Conservation (phyloP, 306 rosid genomes). For the Corylus americana region DNA sequence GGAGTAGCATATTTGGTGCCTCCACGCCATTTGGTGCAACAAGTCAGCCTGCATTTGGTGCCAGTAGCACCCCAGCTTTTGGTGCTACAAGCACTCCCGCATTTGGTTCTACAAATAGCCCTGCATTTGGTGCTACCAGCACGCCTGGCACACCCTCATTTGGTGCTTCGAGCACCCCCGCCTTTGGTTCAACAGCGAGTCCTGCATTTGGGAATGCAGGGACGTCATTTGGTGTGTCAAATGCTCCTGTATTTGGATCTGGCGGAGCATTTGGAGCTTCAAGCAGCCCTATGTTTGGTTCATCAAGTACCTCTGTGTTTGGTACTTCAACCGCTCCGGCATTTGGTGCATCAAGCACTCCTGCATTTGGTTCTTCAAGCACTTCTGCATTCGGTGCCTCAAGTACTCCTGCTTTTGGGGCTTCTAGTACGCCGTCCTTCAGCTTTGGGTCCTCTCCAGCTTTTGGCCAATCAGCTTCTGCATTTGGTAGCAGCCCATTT, state of each 20-base stretch:
- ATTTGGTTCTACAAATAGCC: constrained; percentile 40
- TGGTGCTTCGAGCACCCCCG: constrained; percentile 38
- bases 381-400: constrained; percentile 65
- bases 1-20: constrained; percentile 81
- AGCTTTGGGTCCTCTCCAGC: constrained; percentile 58
- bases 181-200: constrained; percentile 70
- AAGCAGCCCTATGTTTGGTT: constrained; percentile 45
- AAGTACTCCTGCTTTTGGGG: constrained; percentile 70
- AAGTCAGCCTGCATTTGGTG: constrained; percentile 54
- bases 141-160: constrained; percentile 40
- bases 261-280: constrained; percentile 77
- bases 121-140: constrained; percentile 47
- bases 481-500: constrained; percentile 76
- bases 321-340: constrained; percentile 49
- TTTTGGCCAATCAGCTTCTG: constrained; percentile 76
- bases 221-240: constrained; percentile 58
- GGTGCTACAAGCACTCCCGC: constrained; percentile 45
- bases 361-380: constrained; percentile 57
- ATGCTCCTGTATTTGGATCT: constrained; percentile 64
- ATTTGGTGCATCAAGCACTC: constrained; percentile 50
- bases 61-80: constrained; percentile 38
- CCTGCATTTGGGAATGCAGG: constrained; percentile 70
- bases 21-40: constrained; percentile 81
- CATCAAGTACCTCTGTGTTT: constrained; percentile 41
- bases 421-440: constrained; percentile 70